Conservation (phyloP, 495 filamentous ascomycete species). For the Monascus purpureus region DNA sequence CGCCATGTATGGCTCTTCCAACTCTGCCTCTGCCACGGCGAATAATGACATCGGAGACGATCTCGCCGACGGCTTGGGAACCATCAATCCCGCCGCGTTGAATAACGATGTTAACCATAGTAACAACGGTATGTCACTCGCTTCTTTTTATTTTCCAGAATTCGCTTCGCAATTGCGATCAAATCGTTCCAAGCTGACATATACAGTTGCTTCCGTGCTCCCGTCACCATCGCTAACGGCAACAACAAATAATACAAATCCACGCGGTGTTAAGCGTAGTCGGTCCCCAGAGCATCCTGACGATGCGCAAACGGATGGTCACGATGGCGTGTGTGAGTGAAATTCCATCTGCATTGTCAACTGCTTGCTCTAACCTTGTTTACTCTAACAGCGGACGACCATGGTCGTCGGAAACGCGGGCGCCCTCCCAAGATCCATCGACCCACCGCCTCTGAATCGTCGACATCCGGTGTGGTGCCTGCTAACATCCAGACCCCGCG, state of each 20-base stretch:
- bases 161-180: no score
- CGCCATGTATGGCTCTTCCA: slow-evolving; percentile 46
- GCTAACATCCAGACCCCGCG: slow-evolving; percentile 63
- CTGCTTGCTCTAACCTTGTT: slow-evolving; percentile 3
- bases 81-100: slow-evolving; percentile 67
- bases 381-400: slow-evolving; percentile 39
- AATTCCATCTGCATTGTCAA: slow-evolving; percentile 1
- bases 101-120: slow-evolving; percentile 43
- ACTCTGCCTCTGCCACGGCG: slow-evolving; percentile 35
- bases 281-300: slow-evolving; percentile 73
- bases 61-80: slow-evolving; percentile 58
- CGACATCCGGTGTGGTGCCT: slow-evolving; percentile 32
- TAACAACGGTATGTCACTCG: neutral
- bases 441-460: slow-evolving; percentile 28
- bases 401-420: slow-evolving; percentile 72
- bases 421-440: slow-evolving; percentile 64
- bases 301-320: slow-evolving; percentile 45
- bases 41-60: slow-evolving; percentile 49
- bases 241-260: slow-evolving; percentile 37
- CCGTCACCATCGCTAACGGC: slow-evolving; percentile 29
- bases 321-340: slow-evolving; percentile 63
- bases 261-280: slow-evolving; percentile 84
- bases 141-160: slow-evolving; percentile 2
- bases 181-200: slow-evolving; percentile 28
- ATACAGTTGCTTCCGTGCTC: slow-evolving; percentile 27